Conservation (phyloP, 2,329 filamentous ascomycete species). For the Xylaria sp. region DNA sequence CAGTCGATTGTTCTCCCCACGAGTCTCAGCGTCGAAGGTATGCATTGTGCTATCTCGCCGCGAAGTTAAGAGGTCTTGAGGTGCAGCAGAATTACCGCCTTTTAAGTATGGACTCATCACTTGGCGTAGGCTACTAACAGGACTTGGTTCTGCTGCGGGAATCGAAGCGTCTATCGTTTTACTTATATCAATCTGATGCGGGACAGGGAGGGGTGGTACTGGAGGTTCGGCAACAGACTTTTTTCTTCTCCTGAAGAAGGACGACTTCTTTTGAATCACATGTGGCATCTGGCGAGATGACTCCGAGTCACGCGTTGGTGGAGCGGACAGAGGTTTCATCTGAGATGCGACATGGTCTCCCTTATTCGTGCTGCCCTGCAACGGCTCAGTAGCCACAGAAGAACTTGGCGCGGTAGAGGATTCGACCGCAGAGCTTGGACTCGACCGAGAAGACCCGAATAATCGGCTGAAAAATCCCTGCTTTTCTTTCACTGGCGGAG, state of each 20-base stretch:
- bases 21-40: conserved; percentile 41
- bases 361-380: conserved; percentile 55
- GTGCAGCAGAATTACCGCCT: conserved; percentile 36
- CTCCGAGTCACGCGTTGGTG: conserved; percentile 65
- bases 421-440: conserved; percentile 37
- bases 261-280: conserved; percentile 87
- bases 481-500: conserved; percentile 70
- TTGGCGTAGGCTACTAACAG: conserved; percentile 82
- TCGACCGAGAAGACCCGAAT: conserved; percentile 79
- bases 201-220: conserved; percentile 59
- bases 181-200: conserved; percentile 42
- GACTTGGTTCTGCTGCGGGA: conserved; percentile 63
- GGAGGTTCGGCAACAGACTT: conserved; percentile 85
- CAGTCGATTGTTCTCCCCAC: conserved; percentile 50
- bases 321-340: conserved; percentile 59
- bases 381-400: conserved; percentile 53
- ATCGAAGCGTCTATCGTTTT: conserved; percentile 45
- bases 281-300: conserved; percentile 54
- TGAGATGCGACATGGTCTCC: conserved; percentile 59
- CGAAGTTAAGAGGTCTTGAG: conserved; percentile 37
- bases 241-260: conserved; percentile 93
- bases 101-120: conserved; percentile 87
- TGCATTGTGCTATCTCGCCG: conserved; percentile 44
- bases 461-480: conserved; percentile 94
- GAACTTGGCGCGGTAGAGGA: conserved; percentile 49